Conservation (phyloP, 2,329 filamentous ascomycete genomes). For the Juglanconis sp. region DNA sequence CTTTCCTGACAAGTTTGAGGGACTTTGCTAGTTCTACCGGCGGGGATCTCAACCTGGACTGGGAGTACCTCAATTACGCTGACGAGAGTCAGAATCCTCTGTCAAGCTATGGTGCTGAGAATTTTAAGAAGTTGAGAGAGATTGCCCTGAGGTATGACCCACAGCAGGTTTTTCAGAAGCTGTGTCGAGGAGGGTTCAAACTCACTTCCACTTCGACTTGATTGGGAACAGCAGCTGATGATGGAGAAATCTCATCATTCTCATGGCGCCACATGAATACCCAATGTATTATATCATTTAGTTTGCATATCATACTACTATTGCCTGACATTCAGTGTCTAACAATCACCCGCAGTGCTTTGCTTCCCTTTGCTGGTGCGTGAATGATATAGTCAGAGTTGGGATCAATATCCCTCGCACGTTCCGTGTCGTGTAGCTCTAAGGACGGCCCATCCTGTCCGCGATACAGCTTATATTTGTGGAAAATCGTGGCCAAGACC, state of each 20-base stretch:
- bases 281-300: too few relatives aligned
- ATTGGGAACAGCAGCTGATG: too few relatives aligned
- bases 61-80: constrained; percentile 28
- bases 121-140: constrained; percentile 23
- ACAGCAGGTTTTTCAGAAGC: constrained; percentile 24
- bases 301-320: too few relatives aligned
- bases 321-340: too few relatives aligned
- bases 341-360: constrained; percentile 21
- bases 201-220: too few relatives aligned
- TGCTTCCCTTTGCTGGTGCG: constrained; percentile 20
- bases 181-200: constrained; percentile 25
- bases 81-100: constrained; percentile 25
- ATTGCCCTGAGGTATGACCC: constrained; percentile 26
- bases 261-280: too few relatives aligned
- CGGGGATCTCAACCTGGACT: constrained; percentile 18
- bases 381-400: constrained; percentile 22
- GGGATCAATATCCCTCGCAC: constrained; percentile 21
- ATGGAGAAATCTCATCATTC: too few relatives aligned
- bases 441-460: constrained; percentile 24
- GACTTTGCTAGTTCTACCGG: constrained; percentile 18
- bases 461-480: constrained; percentile 23
- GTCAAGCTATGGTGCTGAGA: constrained; percentile 26
- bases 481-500: constrained; percentile 23
- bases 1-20: constrained; percentile 16
- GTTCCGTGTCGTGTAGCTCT: constrained; percentile 23